Base-by-base conservation (phyloP, 257 asterid species). In the Thymus quinquecostatus region DNA sequence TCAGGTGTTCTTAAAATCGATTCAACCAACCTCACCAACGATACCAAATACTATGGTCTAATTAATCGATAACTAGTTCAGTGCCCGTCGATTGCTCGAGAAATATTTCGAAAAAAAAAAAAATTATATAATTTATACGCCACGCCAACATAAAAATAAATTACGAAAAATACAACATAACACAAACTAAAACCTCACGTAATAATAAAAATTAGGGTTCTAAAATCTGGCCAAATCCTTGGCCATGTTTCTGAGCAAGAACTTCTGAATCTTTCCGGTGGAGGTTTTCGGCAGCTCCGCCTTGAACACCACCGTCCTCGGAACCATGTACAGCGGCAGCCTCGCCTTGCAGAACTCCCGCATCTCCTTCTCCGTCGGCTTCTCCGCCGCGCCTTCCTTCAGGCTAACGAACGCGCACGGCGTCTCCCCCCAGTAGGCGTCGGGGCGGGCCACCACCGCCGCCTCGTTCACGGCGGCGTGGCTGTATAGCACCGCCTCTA, bases 251-350 rank as follows among this genome's bases (percentile, higher is more conserved):
- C 90, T 74, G 0, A 85, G 88, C 47, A 76, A 40, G 70, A 75
- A 78, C 72, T 86, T 86, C 8, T 84, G 91, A 3, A 86, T 38
- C 62, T 86, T 86, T 0, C 88, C 88, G 2, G 91, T 86, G 1
- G 89, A 77, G 1, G 91, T 86, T 79, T 82, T 86, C 0, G 91
- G 88, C 47, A 86, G 86, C 21, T 84, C 84, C 2, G 70, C 43
- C 78, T 59, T 68, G 70, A 86, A 80, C 38, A 83, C 84, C 27
- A 86, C 84, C 29, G 28, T 80, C 56, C 80, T 76, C 0, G 89
- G 91, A 68, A 86, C 91, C 89, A 82, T 86, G n/a, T 71, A 86
- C 1, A 70, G 80, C 6, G 91, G 86, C 72, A 86, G 55, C 60
- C 71, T 80, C 33, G 68, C 74, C 70, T 77, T 79, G 66, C 91